Percentiles rank a stretch among this genome's conserved stretches.
Conservation (phyloP, 73 alveolate genomes). For the Paramecium biaurelia region DNA sequence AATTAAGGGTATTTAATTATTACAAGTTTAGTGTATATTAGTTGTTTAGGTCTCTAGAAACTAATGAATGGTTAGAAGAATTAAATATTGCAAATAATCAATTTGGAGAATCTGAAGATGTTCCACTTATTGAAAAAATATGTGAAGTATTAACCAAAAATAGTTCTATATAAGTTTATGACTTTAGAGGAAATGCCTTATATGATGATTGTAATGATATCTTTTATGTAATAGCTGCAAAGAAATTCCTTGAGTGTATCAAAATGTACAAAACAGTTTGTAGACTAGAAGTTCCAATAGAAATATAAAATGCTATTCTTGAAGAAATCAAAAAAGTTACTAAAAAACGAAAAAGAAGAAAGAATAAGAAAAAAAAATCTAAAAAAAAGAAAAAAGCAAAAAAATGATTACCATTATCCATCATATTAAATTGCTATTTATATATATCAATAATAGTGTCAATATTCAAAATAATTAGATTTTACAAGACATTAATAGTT, state of each 20-base stretch:
- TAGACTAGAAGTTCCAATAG: conserved; percentile 46
- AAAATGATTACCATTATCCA: conserved; percentile 34
- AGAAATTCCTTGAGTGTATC: conserved; percentile 48
- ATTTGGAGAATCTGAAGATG: conserved; percentile 65
- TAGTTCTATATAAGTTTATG: conserved; percentile 51
- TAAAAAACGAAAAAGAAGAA: conserved; percentile 56
- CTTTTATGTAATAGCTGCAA: not conserved
- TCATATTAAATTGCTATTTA: not conserved
- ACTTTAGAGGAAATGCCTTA: conserved; percentile 57
- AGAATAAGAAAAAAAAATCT: conserved; percentile 55
- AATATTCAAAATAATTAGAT: too few relatives aligned
- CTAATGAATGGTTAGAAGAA: conserved; percentile 62
- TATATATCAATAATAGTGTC: not conserved
- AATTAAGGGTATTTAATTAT: conserved; percentile 20
- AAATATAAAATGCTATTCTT: conserved; percentile 49
- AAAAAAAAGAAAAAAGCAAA: conserved; percentile 61
- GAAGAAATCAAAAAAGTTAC: conserved; percentile 59
- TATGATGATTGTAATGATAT: conserved; percentile 59
- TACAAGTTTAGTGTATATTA: not conserved
- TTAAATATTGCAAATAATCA: conserved; percentile 60
- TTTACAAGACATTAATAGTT: too few relatives aligned
- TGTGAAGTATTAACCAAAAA: conserved; percentile 63
- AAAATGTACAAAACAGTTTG: conserved; percentile 58
- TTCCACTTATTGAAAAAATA: conserved; percentile 61
- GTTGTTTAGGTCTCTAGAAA: conserved; percentile 54